These are phyloP conservation scores for Posidonia oceanica DNA, from an alignment of 116 monocot species.

Conservation along the genomic window DNA sequence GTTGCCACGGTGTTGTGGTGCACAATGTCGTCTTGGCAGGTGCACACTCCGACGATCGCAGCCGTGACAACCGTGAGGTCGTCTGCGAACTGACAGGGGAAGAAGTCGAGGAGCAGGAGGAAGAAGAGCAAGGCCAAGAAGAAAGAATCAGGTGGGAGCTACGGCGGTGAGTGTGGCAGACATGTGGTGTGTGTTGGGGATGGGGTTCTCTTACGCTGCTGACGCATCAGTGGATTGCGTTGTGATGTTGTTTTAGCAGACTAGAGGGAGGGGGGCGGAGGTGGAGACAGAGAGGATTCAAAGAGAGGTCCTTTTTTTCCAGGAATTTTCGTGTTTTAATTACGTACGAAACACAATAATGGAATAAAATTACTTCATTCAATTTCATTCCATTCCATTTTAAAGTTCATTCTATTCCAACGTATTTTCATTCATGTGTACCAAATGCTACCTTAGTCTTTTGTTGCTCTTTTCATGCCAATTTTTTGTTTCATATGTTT, in stretches of 20 bases:
- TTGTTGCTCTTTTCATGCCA: too few species aligned
- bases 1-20: slow-evolving; percentile 29
- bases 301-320: slow-evolving; percentile 28
- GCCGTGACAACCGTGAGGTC: slow-evolving; percentile 31
- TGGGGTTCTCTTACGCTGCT: slow-evolving; percentile 5
- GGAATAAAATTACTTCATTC: too few species aligned
- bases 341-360: too few species aligned
- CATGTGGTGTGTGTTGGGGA: slow-evolving; percentile 17
- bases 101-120: slow-evolving; percentile 19
- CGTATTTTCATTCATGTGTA: too few species aligned
- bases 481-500: too few species aligned
- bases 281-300: slow-evolving; percentile 22
- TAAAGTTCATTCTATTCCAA: too few species aligned
- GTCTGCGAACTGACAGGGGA: slow-evolving; percentile 37
- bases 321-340: background rate
- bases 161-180: slow-evolving; percentile 3
- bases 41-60: slow-evolving; percentile 6
- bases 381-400: too few species aligned
- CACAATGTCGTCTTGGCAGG: slow-evolving; percentile 25
- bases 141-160: background rate
- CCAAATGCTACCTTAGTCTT: too few species aligned
- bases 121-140: slow-evolving; percentile 12
- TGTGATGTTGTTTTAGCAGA: slow-evolving; percentile 6
- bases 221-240: slow-evolving; percentile 18
- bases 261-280: slow-evolving; percentile 1